phyloP scores from a whole-genome alignment of 1,284 basidiomycete species.

The Tylopilus orsonianus region DNA sequence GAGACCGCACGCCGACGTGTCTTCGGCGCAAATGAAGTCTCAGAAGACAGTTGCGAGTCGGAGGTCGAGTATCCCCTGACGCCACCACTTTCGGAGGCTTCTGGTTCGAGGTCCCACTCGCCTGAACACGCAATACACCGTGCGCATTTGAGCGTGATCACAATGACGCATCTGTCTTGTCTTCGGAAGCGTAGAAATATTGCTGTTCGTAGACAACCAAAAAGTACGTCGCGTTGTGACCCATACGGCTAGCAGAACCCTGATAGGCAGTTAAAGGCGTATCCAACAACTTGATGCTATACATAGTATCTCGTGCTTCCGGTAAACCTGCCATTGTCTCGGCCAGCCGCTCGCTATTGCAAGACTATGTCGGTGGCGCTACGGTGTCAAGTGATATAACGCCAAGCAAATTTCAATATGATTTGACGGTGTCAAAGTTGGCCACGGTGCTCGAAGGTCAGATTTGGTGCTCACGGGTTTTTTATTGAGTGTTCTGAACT shows the following conservation, averaged over 20 bases:
- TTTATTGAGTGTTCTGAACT: conserved; percentile 9
- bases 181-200: conserved; percentile 26
- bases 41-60: conserved; percentile 46
- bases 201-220: conserved; percentile 24
- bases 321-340: conserved; percentile 53
- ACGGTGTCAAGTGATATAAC: conserved; percentile 3
- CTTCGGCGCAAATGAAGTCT: conserved; percentile 27
- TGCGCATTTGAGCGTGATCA: conserved; percentile 38
- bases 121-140: conserved; percentile 39
- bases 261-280: conserved; percentile 17
- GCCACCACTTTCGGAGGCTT: conserved; percentile 68
- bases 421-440: conserved; percentile 46
- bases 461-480: conserved; percentile 12
- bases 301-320: conserved; percentile 46
- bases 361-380: conserved; percentile 5
- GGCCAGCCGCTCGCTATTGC: conserved; percentile 40
- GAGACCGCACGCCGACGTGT: conserved; percentile 41
- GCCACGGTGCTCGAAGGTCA: conserved; percentile 59
- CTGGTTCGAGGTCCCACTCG: conserved; percentile 59
- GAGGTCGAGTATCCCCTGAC: conserved; percentile 68
- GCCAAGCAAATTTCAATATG: conserved; percentile 23
- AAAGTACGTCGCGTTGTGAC: conserved; percentile 21
- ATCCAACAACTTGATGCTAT: conserved; percentile 37
- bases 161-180: conserved; percentile 30
- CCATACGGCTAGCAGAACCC: not conserved